Percentiles rank a stretch among this genome's conserved stretches.
phyloP scores from a whole-genome alignment of 2,329 filamentous ascomycete species.

The Emergomyces orientalis region DNA sequence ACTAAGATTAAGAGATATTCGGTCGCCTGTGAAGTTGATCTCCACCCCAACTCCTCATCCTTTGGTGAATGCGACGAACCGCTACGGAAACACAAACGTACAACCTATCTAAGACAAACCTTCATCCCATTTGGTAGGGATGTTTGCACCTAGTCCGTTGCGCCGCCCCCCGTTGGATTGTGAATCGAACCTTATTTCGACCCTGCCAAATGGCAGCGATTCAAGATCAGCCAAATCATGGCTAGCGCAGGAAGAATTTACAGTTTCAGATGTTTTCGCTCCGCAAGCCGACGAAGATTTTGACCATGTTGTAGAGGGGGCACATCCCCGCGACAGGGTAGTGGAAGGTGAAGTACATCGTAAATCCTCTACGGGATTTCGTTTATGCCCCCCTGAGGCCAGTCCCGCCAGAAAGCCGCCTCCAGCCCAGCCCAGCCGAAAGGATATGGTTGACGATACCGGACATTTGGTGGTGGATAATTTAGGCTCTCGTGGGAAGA shows the following conservation, averaged over 20 bases:
- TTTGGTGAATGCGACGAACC: background rate
- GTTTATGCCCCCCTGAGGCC: slow-evolving; percentile 11
- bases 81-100: background rate
- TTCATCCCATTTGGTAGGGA: background rate
- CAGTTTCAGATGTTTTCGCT: slow-evolving; percentile 17
- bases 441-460: background rate
- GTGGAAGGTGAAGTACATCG: background rate
- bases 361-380: slow-evolving; percentile 6
- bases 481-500: slow-evolving; percentile 12
- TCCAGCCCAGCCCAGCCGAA: background rate
- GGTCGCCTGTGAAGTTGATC: background rate
- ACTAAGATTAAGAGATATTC: background rate
- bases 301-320: background rate
- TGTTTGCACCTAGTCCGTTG: slow-evolving; percentile 9
- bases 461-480: background rate
- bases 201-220: slow-evolving; percentile 4
- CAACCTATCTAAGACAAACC: background rate
- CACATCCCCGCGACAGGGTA: background rate
- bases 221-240: slow-evolving; percentile 9
- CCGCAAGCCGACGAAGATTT: slow-evolving; percentile 13
- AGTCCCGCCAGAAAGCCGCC: slow-evolving; percentile 8
- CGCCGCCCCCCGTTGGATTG: slow-evolving; percentile 6
- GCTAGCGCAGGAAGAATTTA: slow-evolving; percentile 15
- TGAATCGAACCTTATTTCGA: slow-evolving; percentile 9
- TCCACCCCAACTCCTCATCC: background rate